Conservation (phyloP, 768 basidiomycete genomes). For the Boletus pseudopeckii region DNA sequence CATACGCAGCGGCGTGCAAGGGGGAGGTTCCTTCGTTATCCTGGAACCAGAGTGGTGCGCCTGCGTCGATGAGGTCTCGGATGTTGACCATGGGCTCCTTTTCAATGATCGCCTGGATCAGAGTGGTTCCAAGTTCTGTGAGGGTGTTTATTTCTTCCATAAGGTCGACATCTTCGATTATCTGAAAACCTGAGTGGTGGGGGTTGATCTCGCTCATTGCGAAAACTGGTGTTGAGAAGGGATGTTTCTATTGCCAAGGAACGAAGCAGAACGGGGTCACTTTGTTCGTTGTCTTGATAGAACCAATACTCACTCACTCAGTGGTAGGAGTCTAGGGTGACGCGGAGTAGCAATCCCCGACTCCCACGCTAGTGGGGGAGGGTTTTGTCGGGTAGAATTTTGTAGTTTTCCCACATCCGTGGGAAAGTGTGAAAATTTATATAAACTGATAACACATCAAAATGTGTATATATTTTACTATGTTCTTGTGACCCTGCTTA, state of each 20-base stretch:
- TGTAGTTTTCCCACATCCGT: no score
- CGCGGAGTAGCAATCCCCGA: not conserved
- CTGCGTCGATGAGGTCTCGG: constrained; percentile 51
- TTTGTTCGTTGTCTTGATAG: not conserved
- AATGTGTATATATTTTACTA: no score
- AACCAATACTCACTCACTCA: not conserved
- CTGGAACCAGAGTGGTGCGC: constrained; percentile 89
- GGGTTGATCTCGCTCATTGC: constrained; percentile 13
- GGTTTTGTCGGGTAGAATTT: no score
- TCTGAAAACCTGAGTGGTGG: constrained; percentile 5
- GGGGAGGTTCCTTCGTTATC: constrained; percentile 79
- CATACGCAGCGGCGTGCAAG: constrained; percentile 83
- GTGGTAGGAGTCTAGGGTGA: not conserved
- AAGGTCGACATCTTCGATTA: constrained; percentile 27
- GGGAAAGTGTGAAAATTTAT: no score
- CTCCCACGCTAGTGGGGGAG: no score
- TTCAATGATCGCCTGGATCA: constrained; percentile 58
- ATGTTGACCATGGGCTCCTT: constrained; percentile 43
- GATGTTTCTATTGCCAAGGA: not conserved
- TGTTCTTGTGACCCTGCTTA: no score
- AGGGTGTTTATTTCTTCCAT: constrained; percentile 42
- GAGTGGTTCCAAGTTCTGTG: constrained; percentile 52
- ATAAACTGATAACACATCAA: no score
- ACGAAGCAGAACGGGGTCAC: not conserved
- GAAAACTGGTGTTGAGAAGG: not conserved